Conservation (phyloP, 2,329 filamentous ascomycete species). For the Cladosporium colombiae region DNA sequence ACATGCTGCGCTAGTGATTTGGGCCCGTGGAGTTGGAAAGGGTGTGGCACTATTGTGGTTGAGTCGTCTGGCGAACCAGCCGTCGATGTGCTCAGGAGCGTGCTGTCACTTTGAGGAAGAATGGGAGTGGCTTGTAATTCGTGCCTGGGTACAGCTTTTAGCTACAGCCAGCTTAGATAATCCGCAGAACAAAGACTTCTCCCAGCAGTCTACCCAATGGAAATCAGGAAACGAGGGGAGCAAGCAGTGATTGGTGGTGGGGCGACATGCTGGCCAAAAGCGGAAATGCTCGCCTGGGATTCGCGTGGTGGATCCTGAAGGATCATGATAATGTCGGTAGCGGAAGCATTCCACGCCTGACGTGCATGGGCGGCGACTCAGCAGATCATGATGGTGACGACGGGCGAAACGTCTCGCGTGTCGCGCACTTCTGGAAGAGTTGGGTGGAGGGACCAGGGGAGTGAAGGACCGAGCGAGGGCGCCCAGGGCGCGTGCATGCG, state of each 20-base stretch:
- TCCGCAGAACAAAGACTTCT: neutral
- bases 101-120: neutral
- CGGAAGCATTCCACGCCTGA: neutral
- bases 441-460: neutral
- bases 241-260: neutral
- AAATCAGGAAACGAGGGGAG: neutral
- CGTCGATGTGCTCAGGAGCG: neutral
- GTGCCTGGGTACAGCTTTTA: neutral
- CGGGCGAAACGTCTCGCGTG: neutral
- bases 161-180: neutral
- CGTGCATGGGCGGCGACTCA: neutral
- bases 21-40: neutral
- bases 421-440: neutral
- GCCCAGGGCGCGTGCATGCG: neutral
- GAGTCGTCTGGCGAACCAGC: neutral
- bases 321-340: conserved; percentile 7
- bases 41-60: neutral
- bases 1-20: neutral
- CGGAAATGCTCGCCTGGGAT: neutral
- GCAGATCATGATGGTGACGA: neutral
- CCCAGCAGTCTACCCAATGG: neutral
- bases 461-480: neutral
- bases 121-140: neutral
- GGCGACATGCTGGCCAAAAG: neutral
- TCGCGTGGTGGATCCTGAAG: conserved; percentile 4